A percentile compares a stretch with the other conserved stretches of the same genome.
Evolutionary conservation across 2,329 filamentous ascomycete species (phyloP).

Genomic region (Ophiocordyceps camponoti-leonardi): DNA sequence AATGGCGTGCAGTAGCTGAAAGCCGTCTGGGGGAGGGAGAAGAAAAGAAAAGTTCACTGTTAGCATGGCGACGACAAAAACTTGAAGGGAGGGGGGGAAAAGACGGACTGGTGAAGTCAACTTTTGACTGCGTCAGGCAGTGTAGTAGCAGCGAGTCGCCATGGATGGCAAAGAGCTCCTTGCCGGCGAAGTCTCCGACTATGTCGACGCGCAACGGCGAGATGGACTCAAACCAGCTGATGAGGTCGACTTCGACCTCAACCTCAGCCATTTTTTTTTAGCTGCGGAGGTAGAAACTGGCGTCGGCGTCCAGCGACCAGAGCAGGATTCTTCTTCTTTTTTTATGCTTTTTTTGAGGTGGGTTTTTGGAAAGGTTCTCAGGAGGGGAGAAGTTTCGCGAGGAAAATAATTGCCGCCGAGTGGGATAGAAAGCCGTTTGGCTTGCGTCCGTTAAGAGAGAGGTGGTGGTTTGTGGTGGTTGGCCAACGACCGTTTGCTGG

Average conservation of each 20-base stretch:
- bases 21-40: constrained; percentile 27
- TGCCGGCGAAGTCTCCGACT: constrained; percentile 59
- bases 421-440: too few species aligned
- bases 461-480: background rate
- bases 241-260: background rate
- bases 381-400: too few species aligned
- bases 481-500: background rate
- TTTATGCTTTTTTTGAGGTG: too few species aligned
- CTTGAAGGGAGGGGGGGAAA: constrained; percentile 10
- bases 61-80: background rate
- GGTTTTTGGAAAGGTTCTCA: too few species aligned
- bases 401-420: too few species aligned
- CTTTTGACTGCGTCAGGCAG: constrained; percentile 40
- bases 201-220: constrained; percentile 36
- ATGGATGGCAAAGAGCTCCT: constrained; percentile 55
- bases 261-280: background rate
- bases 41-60: background rate
- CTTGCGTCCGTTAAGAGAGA: background rate
- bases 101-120: constrained; percentile 37
- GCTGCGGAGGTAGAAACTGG: background rate
- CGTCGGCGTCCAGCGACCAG: background rate
- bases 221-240: constrained; percentile 3
- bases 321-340: background rate
- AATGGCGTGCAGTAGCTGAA: constrained; percentile 54
- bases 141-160: constrained; percentile 54